phyloP scores from a whole-genome alignment of 345 rosid species.

The Reutealis trisperma region DNA sequence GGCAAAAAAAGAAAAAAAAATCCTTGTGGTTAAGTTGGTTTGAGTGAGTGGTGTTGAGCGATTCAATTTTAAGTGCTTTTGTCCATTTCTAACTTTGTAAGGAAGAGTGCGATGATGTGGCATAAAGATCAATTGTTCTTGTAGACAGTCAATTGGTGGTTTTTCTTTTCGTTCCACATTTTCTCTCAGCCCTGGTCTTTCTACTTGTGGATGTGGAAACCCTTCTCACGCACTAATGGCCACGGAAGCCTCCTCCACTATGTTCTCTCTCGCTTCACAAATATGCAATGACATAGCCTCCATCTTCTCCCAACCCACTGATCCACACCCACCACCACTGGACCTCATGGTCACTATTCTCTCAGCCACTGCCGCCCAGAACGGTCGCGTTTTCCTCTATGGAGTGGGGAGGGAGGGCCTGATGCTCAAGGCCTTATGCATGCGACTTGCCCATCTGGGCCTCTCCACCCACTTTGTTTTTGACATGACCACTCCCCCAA shows the following conservation, averaged over 20 bases:
- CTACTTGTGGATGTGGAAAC: not conserved
- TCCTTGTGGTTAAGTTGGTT: too few species aligned
- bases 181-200: too few species aligned
- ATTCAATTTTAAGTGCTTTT: too few species aligned
- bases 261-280: slow-evolving; percentile 47
- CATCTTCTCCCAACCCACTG: slow-evolving; percentile 53
- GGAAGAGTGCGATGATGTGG: not conserved
- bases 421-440: slow-evolving; percentile 81
- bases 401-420: slow-evolving; percentile 91
- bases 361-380: slow-evolving; percentile 43
- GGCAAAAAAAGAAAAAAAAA: too few species aligned
- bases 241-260: slow-evolving; percentile 1
- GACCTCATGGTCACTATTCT: slow-evolving; percentile 55
- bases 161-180: too few species aligned
- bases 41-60: too few species aligned
- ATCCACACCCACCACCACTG: slow-evolving; percentile 51
- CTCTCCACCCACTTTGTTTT: slow-evolving; percentile 71
- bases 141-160: too few species aligned
- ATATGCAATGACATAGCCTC: slow-evolving; percentile 66
- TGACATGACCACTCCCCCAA: slow-evolving; percentile 85
- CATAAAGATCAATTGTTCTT: not conserved
- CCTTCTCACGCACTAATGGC: slow-evolving; percentile 5
- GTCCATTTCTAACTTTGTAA: too few species aligned
- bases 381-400: slow-evolving; percentile 64
- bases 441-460: slow-evolving; percentile 84